phyloP scores from a whole-genome alignment of 1,139 yeast species.

The Kodamaea sp. region DNA sequence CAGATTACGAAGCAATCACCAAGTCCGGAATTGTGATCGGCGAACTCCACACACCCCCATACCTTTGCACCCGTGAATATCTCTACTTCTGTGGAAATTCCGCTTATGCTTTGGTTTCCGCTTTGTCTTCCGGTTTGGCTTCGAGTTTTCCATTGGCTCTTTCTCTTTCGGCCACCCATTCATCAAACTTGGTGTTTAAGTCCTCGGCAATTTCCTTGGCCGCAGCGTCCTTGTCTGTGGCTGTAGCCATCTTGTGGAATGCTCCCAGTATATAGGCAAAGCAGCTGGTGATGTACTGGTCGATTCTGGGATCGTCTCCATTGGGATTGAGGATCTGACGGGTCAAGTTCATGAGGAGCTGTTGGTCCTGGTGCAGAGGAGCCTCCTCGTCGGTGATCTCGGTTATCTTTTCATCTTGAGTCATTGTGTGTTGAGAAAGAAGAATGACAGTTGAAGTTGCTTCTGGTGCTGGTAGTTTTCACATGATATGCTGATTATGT shows the following conservation, averaged over 20 bases:
- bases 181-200: slow-evolving; percentile 28
- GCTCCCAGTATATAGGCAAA: slow-evolving; percentile 31
- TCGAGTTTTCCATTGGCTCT: slow-evolving; percentile 9
- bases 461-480: too few relatives aligned
- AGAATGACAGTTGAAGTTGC: too few relatives aligned
- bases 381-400: slow-evolving; percentile 7
- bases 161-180: slow-evolving; percentile 29
- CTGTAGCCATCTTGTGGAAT: slow-evolving; percentile 31
- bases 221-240: slow-evolving; percentile 35
- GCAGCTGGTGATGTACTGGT: slow-evolving; percentile 31
- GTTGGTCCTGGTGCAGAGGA: slow-evolving; percentile 22
- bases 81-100: too few relatives aligned
- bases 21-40: too few relatives aligned
- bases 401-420: slow-evolving; percentile 1
- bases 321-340: slow-evolving; percentile 29
- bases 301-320: slow-evolving; percentile 29
- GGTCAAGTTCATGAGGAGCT: slow-evolving; percentile 17
- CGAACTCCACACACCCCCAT: too few relatives aligned
- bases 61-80: too few relatives aligned
- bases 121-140: too few relatives aligned
- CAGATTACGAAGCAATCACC: too few relatives aligned
- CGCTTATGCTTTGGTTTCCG: too few relatives aligned
- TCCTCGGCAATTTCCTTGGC: slow-evolving; percentile 44
- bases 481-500: too few relatives aligned
- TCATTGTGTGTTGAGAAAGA: slow-evolving; percentile 1